Base-by-base conservation (phyloP, 108 stramenopile genomes). In the Conticribra guillardii region DNA sequence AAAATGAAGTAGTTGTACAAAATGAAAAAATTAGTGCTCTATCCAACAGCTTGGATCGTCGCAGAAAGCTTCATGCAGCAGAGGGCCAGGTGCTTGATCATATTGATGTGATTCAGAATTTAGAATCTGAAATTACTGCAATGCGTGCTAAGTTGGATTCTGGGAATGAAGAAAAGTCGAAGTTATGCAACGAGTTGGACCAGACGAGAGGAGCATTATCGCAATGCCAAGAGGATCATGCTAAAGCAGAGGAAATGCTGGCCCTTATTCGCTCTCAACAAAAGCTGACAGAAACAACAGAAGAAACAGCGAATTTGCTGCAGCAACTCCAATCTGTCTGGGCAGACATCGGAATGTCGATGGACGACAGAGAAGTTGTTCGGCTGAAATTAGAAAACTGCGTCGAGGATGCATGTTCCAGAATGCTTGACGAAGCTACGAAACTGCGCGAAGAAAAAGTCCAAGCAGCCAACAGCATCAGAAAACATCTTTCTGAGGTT, bases 1-100 rank as follows among this genome's bases (percentile, higher is more conserved):
- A 94, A 76, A 83, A 74, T 18, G 93, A 94, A 66, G 60, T 91
- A 8, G 73, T 84, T 24, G 34, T 54, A 1, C 82, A 86, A 9
- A 75, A 76, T 21, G 50, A 66, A 30, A 81, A 80, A 53, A 45
- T 89, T 28, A 49, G 49, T 18, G 29, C 73, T 18, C 67, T 89
- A 2, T 64, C 84, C 5, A 82, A 70, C 28, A 83, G 87, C 29
- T 52, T 87, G 26, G 56, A 71, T 37, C 59, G 74, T n/a, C 72
- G 82, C 8, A 64, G 76, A 16, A 63, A 50, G n/a, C 54, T 85
- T 9, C 59, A 54, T 28, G 46, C 68, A 54, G 51, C 69, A 19
- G 81, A 64, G 15, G 74, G 68, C 7, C 53, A 50, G 17, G 58
- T 60, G 15, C 22, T 22, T 50, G 80, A 84, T 61, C 56, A 53